Evolutionary conservation across 2,329 filamentous ascomycete species (phyloP).

Genomic region (Myriosclerotinia scirpicola): DNA sequence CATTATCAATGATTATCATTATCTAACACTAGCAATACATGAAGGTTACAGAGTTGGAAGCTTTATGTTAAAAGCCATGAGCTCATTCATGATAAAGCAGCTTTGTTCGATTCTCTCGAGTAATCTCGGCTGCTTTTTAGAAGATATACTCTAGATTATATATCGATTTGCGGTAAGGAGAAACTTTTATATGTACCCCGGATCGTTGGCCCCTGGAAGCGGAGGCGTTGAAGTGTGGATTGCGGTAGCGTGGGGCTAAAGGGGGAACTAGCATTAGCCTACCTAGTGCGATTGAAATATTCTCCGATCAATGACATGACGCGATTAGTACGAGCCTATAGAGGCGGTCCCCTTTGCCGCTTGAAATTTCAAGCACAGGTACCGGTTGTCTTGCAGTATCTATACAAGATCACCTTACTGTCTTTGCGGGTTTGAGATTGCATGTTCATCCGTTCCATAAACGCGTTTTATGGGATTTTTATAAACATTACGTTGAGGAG

Average conservation of each 20-base stretch:
- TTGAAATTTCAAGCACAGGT: neutral
- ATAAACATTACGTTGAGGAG: too few relatives aligned
- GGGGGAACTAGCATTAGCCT: too few relatives aligned
- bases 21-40: neutral
- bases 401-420: neutral
- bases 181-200: neutral
- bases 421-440: too few relatives aligned
- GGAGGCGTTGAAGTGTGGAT: too few relatives aligned
- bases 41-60: neutral
- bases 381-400: neutral
- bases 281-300: too few relatives aligned
- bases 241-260: too few relatives aligned
- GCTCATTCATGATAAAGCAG: neutral
- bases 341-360: too few relatives aligned
- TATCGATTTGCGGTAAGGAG: neutral
- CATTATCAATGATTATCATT: neutral
- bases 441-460: too few relatives aligned
- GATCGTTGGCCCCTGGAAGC: neutral
- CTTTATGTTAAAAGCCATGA: neutral
- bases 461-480: too few relatives aligned
- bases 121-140: neutral
- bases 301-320: too few relatives aligned
- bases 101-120: neutral
- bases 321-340: too few relatives aligned
- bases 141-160: neutral